Percentiles rank a stretch among this genome's conserved stretches.
These are phyloP conservation scores for Russula virescens DNA, from an alignment of 768 basidiomycete genomes.

Conservation along the genomic window DNA sequence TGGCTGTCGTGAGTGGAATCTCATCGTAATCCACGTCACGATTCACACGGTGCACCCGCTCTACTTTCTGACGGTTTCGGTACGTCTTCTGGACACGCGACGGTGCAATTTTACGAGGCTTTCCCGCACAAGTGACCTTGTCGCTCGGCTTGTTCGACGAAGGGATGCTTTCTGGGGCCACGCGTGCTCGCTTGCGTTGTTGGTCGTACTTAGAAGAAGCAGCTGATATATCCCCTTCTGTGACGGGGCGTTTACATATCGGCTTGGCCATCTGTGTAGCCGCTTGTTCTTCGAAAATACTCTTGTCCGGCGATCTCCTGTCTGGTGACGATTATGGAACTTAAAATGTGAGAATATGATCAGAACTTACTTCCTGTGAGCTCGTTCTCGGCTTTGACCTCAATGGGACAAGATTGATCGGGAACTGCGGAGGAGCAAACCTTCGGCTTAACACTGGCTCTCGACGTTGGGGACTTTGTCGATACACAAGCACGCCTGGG, in stretches of 20 bases:
- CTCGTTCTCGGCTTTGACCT: background rate
- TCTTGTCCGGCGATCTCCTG: background rate
- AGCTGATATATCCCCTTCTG: background rate
- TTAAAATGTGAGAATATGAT: background rate
- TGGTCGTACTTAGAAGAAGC: background rate
- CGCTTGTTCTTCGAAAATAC: background rate
- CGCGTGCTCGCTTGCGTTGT: constrained; percentile 8
- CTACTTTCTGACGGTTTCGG: constrained; percentile 11
- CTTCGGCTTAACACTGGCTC: background rate
- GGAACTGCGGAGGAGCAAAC: background rate
- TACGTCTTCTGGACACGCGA: constrained; percentile 19
- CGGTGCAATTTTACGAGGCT: background rate
- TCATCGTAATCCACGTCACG: constrained; percentile 23
- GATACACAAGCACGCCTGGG: constrained; percentile 1
- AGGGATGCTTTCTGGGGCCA: constrained; percentile 1
- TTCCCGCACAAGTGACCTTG: background rate
- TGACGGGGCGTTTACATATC: background rate
- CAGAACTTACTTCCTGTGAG: background rate
- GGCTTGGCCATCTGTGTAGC: background rate
- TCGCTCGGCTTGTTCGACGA: constrained; percentile 2
- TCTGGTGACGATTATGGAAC: background rate
- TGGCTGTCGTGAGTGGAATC: constrained; percentile 14
- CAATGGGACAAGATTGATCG: background rate
- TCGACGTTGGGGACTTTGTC: background rate
- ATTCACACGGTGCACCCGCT: background rate